Percentiles rank a stretch among this genome's conserved stretches.
Evolutionary conservation across 257 asterid species (phyloP).

Genomic region (Solanum paucissectum): DNA sequence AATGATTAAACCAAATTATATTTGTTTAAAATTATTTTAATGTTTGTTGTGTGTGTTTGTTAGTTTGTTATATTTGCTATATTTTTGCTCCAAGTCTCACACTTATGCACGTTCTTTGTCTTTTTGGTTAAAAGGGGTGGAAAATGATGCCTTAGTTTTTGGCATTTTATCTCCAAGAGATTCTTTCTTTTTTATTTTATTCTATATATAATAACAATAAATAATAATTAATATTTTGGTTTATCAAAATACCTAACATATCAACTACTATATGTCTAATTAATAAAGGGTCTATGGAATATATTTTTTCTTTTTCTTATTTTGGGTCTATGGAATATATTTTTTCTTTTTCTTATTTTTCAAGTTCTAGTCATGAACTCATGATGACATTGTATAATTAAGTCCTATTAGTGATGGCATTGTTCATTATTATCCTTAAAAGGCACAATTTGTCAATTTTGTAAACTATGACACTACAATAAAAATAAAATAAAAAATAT

Average conservation of each 20-base stretch:
- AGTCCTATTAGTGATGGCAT: not conserved
- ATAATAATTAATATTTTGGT: not conserved
- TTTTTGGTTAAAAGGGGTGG: not conserved
- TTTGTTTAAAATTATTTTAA: not conserved
- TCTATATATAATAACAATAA: not conserved
- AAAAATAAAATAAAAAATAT: too few species aligned
- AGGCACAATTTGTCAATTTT: not conserved
- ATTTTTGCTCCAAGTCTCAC: slow-evolving; percentile 13
- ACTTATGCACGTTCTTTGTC: slow-evolving; percentile 46
- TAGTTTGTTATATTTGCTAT: slow-evolving; percentile 1
- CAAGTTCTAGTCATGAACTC: not conserved
- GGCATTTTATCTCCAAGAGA: slow-evolving; percentile 14
- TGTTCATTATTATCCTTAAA: not conserved
- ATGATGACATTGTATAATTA: not conserved
- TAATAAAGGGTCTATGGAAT: not conserved
- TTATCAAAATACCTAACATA: not conserved
- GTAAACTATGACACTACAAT: too few species aligned
- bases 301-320: not conserved
- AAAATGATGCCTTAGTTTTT: not conserved
- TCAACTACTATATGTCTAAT: not conserved
- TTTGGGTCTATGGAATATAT: not conserved
- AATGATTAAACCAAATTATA: slow-evolving; percentile 25
- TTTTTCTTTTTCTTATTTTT: not conserved
- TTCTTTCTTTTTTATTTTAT: not conserved
- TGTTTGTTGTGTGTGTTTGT: slow-evolving; percentile 18